Evolutionary conservation across 2,329 filamentous ascomycete species (phyloP), one percentile per base, ranked within the genome.

Genomic region (Acarospora socialis): DNA sequence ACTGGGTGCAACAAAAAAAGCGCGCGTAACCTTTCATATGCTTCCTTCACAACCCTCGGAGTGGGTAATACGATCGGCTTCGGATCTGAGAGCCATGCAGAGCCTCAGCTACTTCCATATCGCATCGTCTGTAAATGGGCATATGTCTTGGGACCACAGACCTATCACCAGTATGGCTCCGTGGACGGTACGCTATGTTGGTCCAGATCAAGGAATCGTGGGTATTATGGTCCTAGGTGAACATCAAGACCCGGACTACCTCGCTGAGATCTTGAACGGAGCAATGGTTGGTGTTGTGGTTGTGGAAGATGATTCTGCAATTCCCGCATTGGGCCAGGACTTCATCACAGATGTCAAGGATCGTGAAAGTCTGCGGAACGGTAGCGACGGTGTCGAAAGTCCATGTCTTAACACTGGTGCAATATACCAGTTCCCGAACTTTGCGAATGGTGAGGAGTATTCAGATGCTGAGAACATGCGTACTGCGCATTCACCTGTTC

Each of bases 101-200:
- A 68, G 64, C 39, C 63, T 73, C 39, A 70, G 70, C 1, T 75
- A 74, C 45, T 74, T 75, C 46, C 71, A 75, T 44, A 43, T 52
- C 44, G 40, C 32, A 9, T 34, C 34, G n/a, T 48, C 49, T 12
- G 48, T 49, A 22, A 46, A 49, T 6, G 37, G 33, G 19, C 43
- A 45, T 22, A 48, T 54, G 2, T 43, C 52, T 3, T 74, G 67
- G 65, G 52, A 53, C 15, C 43, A 54, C 3, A 51, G 51, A 3
- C 57, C 67, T 0, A 51, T 74, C 6, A 59, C 57, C 5, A 49
- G 50, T 7, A 48, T 54, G 13, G 50, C 53, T 7, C 65, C 67
- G 0, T 63, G 66, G 51, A 51, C 58, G 12, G 61, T 72, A 32
- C 48, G 53, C 21, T 73, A 70, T 42, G 51, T 57, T 9, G 60